A percentile compares a stretch with the other conserved stretches of the same genome.
Evolutionary conservation across 1,139 yeast genomes (phyloP).

Genomic region (Taiozyma sp.): DNA sequence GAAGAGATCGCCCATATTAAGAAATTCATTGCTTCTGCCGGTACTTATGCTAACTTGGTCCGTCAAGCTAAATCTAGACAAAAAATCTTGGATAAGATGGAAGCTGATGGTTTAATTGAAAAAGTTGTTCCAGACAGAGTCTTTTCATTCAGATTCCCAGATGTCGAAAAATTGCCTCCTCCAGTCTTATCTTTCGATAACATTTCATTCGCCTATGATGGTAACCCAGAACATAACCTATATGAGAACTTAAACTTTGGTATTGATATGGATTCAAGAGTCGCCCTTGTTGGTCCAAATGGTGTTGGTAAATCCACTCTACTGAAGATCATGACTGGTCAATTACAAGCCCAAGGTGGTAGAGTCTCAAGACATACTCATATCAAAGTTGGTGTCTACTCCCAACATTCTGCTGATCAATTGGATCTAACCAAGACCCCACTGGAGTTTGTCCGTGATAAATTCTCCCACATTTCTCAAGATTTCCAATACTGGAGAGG

Average conservation of each 20-base stretch:
- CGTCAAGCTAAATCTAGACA: slow-evolving; percentile 99
- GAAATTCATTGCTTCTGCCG: slow-evolving; percentile 98
- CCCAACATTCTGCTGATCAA: slow-evolving; percentile 98
- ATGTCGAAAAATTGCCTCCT: slow-evolving; percentile 96
- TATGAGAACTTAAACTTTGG: slow-evolving; percentile 92
- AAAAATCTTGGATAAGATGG: slow-evolving; percentile 99
- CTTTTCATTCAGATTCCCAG: slow-evolving; percentile 90
- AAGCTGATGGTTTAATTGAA: slow-evolving; percentile 93
- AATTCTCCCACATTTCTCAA: slow-evolving; percentile 83
- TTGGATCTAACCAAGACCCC: slow-evolving; percentile 93
- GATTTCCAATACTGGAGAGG: slow-evolving; percentile 99
- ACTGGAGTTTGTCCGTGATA: slow-evolving; percentile 93
- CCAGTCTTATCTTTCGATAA: slow-evolving; percentile 97
- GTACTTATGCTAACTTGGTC: slow-evolving; percentile 98
- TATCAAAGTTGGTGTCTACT: slow-evolving; percentile 96
- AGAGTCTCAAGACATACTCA: slow-evolving; percentile 97
- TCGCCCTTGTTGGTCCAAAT: slow-evolving; percentile 97
- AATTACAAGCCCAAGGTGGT: slow-evolving; percentile 81
- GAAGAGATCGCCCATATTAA: slow-evolving; percentile 98
- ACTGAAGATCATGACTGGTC: slow-evolving; percentile 95
- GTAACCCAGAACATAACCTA: slow-evolving; percentile 79
- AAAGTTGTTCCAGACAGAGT: slow-evolving; percentile 91
- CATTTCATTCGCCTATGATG: slow-evolving; percentile 88
- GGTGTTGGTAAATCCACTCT: slow-evolving; percentile 99
- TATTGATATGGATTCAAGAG: slow-evolving; percentile 99